Evolutionary conservation across 768 basidiomycete genomes (phyloP), one percentile per base, ranked within the genome.

Genomic region (Russula sp.): DNA sequence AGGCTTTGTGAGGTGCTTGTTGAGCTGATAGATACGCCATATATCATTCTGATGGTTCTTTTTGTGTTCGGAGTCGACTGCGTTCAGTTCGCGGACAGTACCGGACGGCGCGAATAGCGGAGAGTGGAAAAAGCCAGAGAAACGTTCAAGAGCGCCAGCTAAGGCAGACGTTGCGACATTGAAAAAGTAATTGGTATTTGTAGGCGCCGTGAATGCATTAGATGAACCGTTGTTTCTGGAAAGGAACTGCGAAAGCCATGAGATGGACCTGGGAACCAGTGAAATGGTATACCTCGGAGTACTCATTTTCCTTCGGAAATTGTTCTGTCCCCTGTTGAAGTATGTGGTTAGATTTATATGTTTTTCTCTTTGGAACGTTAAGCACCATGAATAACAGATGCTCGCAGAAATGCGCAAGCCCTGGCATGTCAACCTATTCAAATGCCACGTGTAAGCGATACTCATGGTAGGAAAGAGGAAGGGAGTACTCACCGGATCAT

Each of bases 61-160:
- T 78, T 93, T 92, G 80, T 98, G 88, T 74, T 99, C 97, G 0
- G 93, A 96, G 73, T 99, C 89, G 48, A 99, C 95, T 1, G 97
- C 96, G 69, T 94, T 94, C 66, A 97, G 80, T 76, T 99, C 96
- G 36, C 94, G 85, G 30, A 84, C 80, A 0, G 93, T 94, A 72
- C 93, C 92, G 5, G 89, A 90, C 0, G 90, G 84, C 1, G 85
- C 74, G 72, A 99, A 98, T 48, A 96, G 81, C 0, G 96, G 96
- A n/a, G 85, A 89, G 67, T 90, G 90, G 76, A 99, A 98, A 78
- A 99, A 98, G 0, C 81, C 83, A 28, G 92, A 76, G 73, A 92
- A 88, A 66, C 92, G 86, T 71, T 85, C 82, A 58, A 94, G 82
- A 42, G 90, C 90, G 66, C 84, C 85, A 4, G 79, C 73, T 5